These are phyloP conservation scores for Colletotrichum sp. DNA, from an alignment of 2,329 filamentous ascomycete genomes.

Conservation along the genomic window DNA sequence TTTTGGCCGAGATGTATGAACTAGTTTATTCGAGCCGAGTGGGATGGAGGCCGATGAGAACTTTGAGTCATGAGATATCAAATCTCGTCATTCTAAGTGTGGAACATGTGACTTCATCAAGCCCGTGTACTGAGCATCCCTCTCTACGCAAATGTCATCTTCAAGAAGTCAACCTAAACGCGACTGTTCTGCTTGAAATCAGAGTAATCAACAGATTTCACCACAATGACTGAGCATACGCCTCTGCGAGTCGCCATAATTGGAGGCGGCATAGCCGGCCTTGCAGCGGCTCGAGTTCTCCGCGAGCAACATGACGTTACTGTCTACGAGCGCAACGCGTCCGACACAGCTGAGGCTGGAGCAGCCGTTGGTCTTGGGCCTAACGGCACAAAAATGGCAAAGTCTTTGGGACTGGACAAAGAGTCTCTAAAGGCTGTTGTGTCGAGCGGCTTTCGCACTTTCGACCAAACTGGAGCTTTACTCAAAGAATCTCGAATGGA, in stretches of 20 bases:
- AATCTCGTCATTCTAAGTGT: not conserved
- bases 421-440: not conserved
- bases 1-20: not conserved
- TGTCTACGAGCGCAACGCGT: not conserved
- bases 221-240: not conserved
- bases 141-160: not conserved
- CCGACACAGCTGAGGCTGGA: not conserved
- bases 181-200: not conserved
- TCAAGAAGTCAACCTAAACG: not conserved
- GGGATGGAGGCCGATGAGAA: not conserved
- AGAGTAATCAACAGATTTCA: not conserved
- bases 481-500: not conserved
- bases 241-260: not conserved
- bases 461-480: not conserved
- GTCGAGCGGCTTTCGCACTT: not conserved
- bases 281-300: not conserved
- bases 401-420: not conserved
- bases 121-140: not conserved
- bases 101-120: not conserved
- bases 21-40: not conserved
- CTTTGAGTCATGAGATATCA: not conserved
- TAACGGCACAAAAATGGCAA: not conserved
- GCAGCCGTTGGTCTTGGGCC: not conserved
- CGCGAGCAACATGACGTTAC: not conserved
- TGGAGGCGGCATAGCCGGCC: not conserved